A percentile compares a stretch with the other conserved stretches of the same genome.
phyloP scores from a whole-genome alignment of 345 rosid species.

The Arabis alpina region DNA sequence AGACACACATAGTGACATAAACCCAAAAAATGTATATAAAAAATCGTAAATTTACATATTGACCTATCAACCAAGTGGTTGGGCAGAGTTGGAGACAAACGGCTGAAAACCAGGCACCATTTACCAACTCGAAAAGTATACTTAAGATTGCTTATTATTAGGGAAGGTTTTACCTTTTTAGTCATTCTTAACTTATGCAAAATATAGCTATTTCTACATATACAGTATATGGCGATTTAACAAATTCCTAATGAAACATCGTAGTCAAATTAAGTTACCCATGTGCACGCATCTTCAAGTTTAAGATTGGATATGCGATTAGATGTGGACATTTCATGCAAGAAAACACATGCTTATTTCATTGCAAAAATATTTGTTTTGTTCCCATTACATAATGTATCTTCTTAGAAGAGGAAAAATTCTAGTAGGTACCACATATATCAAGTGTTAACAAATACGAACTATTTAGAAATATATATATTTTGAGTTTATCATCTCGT shows the following conservation, averaged over 20 bases:
- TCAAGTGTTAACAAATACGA: conserved; percentile 5
- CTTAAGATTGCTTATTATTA: neutral
- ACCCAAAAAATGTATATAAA: neutral
- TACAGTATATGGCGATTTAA: no score
- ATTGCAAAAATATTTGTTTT: neutral
- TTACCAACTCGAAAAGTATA: conserved; percentile 27
- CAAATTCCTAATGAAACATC: neutral
- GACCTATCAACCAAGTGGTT: conserved; percentile 36
- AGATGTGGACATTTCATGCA: neutral
- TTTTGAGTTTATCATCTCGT: neutral
- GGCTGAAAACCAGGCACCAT: conserved; percentile 43
- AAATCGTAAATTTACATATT: neutral
- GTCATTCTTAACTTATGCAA: neutral
- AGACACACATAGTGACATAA: conserved; percentile 8
- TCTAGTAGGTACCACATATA: neutral
- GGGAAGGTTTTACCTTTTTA: neutral
- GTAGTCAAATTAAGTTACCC: neutral
- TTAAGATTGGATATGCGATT: neutral
- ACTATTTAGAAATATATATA: neutral
- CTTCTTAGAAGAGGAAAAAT: no score
- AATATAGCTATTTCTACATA: neutral
- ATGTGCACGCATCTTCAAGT: neutral
- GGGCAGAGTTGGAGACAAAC: conserved; percentile 35
- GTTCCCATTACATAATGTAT: neutral
- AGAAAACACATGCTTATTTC: neutral